Conservation (phyloP, 2,329 filamentous ascomycete species). For the Kalmusia sp. region DNA sequence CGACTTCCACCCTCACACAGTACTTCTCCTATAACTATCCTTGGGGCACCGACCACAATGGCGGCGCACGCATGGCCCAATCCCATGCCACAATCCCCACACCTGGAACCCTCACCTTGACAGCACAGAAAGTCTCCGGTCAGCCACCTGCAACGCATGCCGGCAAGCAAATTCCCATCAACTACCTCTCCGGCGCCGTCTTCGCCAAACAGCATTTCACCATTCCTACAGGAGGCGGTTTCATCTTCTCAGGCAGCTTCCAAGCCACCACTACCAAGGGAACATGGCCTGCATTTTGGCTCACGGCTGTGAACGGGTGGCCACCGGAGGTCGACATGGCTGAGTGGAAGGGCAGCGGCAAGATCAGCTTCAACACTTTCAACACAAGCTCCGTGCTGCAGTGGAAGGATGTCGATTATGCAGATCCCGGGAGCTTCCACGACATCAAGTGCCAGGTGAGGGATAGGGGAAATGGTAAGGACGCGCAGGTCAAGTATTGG, state of each 20-base stretch:
- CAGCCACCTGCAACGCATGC: constrained; percentile 44
- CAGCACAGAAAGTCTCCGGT: constrained; percentile 54
- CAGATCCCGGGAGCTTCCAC: constrained; percentile 57
- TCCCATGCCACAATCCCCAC: constrained; percentile 51
- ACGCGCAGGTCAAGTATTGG: constrained; percentile 62
- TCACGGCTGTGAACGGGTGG: constrained; percentile 63
- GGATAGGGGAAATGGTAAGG: constrained; percentile 58
- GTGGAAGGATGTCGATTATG: constrained; percentile 58
- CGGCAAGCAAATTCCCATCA: constrained; percentile 49
- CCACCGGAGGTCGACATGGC: constrained; percentile 67
- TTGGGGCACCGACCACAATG: constrained; percentile 66
- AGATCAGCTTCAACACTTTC: constrained; percentile 65
- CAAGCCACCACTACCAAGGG: constrained; percentile 49
- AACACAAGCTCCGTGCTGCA: constrained; percentile 57
- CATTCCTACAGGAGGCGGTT: constrained; percentile 46
- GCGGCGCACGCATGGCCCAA: constrained; percentile 62
- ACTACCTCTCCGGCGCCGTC: constrained; percentile 60
- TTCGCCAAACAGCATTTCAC: constrained; percentile 53
- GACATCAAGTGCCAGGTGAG: constrained; percentile 59
- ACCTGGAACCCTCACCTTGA: constrained; percentile 54
- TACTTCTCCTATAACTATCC: constrained; percentile 64
- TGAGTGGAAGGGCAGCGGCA: constrained; percentile 66
- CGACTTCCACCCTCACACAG: constrained; percentile 37
- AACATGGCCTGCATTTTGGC: constrained; percentile 67
- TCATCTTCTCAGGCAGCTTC: constrained; percentile 50